phyloP scores from a whole-genome alignment of 768 basidiomycete species.

The Crucibulum laeve region DNA sequence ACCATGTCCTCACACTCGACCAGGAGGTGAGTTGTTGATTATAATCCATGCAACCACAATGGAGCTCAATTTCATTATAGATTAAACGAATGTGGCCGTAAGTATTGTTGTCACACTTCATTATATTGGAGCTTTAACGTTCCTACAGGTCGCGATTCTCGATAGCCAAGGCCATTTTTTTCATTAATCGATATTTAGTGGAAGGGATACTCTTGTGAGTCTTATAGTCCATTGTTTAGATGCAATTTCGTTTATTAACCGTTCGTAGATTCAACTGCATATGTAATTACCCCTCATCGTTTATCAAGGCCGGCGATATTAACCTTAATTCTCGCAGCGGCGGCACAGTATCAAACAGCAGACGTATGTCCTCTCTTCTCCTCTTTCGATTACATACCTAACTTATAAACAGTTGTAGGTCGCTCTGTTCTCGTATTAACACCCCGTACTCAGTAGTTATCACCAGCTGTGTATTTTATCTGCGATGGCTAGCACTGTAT shows the following conservation, averaged over 20 bases:
- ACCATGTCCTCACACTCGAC: slow-evolving; percentile 19
- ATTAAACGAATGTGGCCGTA: slow-evolving; percentile 19
- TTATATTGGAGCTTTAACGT: not conserved
- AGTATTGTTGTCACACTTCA: not conserved
- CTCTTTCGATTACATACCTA: not conserved
- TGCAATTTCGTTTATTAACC: not conserved
- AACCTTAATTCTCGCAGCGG: slow-evolving; percentile 8
- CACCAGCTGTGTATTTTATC: slow-evolving; percentile 21
- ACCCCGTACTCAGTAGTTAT: not conserved
- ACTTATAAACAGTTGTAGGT: not conserved
- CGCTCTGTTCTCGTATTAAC: not conserved
- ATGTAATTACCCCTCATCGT: slow-evolving; percentile 8
- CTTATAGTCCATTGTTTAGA: not conserved
- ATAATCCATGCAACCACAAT: not conserved
- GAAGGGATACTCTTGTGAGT: slow-evolving; percentile 22
- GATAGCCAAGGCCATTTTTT: slow-evolving; percentile 19
- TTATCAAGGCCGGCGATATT: not conserved
- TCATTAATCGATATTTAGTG: slow-evolving; percentile 21
- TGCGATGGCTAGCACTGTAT: slow-evolving; percentile 22
- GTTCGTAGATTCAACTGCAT: slow-evolving; percentile 24
- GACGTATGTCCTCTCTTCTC: slow-evolving; percentile 5
- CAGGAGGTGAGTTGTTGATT: slow-evolving; percentile 14
- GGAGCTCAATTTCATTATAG: slow-evolving; percentile 5
- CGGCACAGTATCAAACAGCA: slow-evolving; percentile 12
- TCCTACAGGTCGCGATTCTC: slow-evolving; percentile 14